Evolutionary conservation across 2,329 filamentous ascomycete species (phyloP).

Genomic region (Trichoderma harzianum): DNA sequence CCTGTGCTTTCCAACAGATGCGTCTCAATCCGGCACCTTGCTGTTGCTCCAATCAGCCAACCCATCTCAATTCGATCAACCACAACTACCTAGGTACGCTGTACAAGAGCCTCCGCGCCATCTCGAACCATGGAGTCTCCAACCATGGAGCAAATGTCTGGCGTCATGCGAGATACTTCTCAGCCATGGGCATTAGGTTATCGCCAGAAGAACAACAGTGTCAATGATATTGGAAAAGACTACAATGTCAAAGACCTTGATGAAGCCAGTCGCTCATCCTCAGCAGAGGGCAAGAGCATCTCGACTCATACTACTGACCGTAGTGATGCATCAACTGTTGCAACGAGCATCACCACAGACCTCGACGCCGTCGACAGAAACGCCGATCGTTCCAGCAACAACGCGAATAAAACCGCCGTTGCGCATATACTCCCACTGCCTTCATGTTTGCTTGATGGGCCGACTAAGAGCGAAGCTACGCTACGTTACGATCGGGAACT

Average conservation of each 20-base stretch:
- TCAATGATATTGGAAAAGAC: background rate
- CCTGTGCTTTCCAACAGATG: too few relatives aligned
- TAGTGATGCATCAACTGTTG: background rate
- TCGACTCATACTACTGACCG: background rate
- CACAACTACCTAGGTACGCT: too few relatives aligned
- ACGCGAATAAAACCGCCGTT: background rate
- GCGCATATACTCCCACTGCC: background rate
- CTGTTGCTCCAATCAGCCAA: too few relatives aligned
- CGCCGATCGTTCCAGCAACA: background rate
- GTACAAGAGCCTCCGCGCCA: background rate
- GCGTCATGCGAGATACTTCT: background rate
- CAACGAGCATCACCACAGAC: background rate
- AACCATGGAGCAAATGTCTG: background rate
- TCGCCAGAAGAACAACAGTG: background rate
- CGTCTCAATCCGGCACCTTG: too few relatives aligned
- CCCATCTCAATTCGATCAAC: too few relatives aligned
- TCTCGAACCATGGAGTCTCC: background rate
- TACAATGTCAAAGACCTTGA: background rate
- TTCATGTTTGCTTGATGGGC: background rate
- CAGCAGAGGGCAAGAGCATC: background rate
- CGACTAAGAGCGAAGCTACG: background rate
- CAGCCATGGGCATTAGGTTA: background rate
- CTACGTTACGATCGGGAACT: background rate
- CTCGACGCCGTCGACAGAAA: background rate
- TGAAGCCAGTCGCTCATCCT: background rate